A percentile compares a stretch with the other conserved stretches of the same genome.
phyloP scores from a whole-genome alignment of 352 stramenopile species.

The Phytopythium ostracodes region DNA sequence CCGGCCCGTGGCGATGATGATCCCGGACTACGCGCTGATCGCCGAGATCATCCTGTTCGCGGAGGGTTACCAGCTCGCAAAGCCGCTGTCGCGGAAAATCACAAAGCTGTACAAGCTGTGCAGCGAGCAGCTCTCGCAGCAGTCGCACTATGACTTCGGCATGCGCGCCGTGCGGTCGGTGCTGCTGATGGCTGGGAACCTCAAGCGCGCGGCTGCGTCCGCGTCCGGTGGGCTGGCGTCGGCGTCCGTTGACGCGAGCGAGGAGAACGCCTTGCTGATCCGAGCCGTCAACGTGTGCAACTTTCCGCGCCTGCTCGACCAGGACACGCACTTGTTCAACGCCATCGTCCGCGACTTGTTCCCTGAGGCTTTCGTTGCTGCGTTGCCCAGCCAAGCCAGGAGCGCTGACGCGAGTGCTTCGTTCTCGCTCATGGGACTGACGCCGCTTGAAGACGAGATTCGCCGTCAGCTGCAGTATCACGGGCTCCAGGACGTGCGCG shows the following conservation, averaged over 20 bases:
- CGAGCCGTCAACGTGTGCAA: constrained; percentile 92
- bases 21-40: constrained; percentile 83
- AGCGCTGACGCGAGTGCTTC: constrained; percentile 1
- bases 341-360: constrained; percentile 90
- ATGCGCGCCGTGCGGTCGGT: constrained; percentile 85
- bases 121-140: constrained; percentile 80
- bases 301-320: constrained; percentile 87
- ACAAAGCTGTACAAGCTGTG: constrained; percentile 82
- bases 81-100: constrained; percentile 60
- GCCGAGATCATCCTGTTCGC: constrained; percentile 82
- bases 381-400: neutral
- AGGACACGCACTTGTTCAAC: constrained; percentile 87
- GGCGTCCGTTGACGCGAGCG: constrained; percentile 1
- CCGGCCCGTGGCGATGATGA: constrained; percentile 87
- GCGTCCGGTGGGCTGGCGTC: neutral
- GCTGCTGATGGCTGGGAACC: constrained; percentile 65
- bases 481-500: constrained; percentile 54
- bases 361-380: constrained; percentile 28
- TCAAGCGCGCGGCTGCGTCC: constrained; percentile 37
- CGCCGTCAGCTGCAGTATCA: constrained; percentile 56
- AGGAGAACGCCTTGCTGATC: constrained; percentile 88
- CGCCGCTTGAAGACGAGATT: constrained; percentile 70
- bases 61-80: constrained; percentile 70
- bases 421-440: constrained; percentile 19
- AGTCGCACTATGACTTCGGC: constrained; percentile 87